phyloP scores from a whole-genome alignment of 78 protist species.

The Corallochytrium limacisporum region DNA sequence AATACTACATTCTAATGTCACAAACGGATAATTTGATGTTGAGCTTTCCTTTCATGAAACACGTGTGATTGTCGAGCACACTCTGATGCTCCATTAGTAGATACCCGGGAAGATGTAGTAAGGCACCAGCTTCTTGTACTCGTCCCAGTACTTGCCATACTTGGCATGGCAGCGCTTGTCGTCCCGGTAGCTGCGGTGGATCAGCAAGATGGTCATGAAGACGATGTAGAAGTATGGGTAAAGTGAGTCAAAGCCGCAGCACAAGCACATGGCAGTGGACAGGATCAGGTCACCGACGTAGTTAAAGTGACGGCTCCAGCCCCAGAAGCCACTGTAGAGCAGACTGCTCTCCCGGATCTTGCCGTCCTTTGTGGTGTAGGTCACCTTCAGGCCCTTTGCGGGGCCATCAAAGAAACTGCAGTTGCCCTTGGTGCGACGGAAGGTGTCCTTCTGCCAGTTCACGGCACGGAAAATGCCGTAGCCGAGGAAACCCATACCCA shows the following conservation, averaged over 20 bases:
- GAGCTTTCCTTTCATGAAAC: too few relatives aligned
- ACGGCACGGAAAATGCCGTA: conserved; percentile 65
- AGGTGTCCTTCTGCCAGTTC: conserved; percentile 67
- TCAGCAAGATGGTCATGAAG: conserved; percentile 64
- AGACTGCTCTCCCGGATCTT: conserved; percentile 12
- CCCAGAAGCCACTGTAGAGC: conserved; percentile 83
- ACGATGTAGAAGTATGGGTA: conserved; percentile 68
- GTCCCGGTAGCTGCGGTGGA: conserved; percentile 64
- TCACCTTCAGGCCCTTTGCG: not conserved
- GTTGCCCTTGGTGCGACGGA: conserved; percentile 53
- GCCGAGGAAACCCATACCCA: conserved; percentile 24
- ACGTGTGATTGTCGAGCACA: too few relatives aligned
- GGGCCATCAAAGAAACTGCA: not conserved
- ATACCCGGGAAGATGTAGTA: conserved; percentile 60
- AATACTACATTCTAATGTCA: too few relatives aligned
- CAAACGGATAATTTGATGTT: too few relatives aligned
- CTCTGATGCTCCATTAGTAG: too few relatives aligned
- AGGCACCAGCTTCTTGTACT: conserved; percentile 58
- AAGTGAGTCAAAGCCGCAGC: conserved; percentile 21
- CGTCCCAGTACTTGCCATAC: conserved; percentile 74
- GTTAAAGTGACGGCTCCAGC: conserved; percentile 75
- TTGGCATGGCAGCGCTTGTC: conserved; percentile 55
- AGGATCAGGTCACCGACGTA: conserved; percentile 74
- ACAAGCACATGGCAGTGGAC: conserved; percentile 41
- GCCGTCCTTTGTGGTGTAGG: not conserved